phyloP scores from a whole-genome alignment of 495 filamentous ascomycete genomes.

The Podospora didyma region DNA sequence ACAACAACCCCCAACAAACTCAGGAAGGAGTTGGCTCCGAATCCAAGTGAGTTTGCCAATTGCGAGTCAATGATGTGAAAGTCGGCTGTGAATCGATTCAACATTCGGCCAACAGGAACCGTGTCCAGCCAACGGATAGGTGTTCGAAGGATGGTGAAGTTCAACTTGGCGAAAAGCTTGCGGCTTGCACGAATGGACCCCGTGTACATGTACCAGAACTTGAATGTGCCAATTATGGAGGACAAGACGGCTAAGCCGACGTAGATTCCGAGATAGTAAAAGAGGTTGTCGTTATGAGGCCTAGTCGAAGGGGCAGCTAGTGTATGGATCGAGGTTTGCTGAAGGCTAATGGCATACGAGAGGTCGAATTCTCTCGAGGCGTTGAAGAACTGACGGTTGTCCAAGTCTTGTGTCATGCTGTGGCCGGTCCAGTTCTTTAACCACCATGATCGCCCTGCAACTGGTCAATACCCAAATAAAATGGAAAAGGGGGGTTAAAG shows the following conservation, averaged over 20 bases:
- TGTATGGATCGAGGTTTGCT: constrained; percentile 33
- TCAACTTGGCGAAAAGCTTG: constrained; percentile 59
- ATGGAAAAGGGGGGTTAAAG: not conserved
- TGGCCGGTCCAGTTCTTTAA: constrained; percentile 62
- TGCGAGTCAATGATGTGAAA: constrained; percentile 67
- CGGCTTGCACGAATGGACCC: constrained; percentile 62
- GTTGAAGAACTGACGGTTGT: constrained; percentile 13
- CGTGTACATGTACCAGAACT: constrained; percentile 54
- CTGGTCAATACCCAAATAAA: not conserved
- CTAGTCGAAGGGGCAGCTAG: constrained; percentile 19
- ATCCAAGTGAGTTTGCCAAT: constrained; percentile 56
- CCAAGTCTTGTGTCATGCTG: constrained; percentile 27
- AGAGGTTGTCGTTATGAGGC: constrained; percentile 30
- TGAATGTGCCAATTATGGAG: constrained; percentile 53
- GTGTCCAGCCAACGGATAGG: constrained; percentile 79
- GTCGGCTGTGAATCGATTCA: constrained; percentile 79
- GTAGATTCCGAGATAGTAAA: constrained; percentile 67
- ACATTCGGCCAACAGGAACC: constrained; percentile 69
- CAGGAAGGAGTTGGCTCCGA: constrained; percentile 47
- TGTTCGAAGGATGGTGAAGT: constrained; percentile 61
- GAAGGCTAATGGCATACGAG: constrained; percentile 31
- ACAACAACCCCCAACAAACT: constrained; percentile 55
- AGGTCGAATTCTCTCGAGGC: constrained; percentile 23
- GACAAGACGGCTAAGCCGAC: constrained; percentile 53
- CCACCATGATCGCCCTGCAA: constrained; percentile 57